phyloP scores from a whole-genome alignment of 1,284 basidiomycete species.

The Coniferiporia weirii region DNA sequence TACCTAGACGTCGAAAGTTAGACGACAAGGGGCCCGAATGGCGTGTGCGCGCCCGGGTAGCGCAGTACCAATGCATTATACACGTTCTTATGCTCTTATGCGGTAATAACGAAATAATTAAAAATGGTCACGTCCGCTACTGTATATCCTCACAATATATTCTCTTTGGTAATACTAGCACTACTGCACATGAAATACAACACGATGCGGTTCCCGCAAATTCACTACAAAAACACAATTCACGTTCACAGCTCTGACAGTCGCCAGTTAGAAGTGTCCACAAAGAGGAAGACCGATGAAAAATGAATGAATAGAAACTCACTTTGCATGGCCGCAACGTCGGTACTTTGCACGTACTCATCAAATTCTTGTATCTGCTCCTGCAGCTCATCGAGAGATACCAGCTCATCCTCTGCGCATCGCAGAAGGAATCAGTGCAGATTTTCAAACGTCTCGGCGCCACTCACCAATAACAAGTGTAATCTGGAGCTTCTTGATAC shows the following conservation, averaged over 20 bases:
- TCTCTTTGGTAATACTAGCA: background rate
- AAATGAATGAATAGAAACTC: conserved; percentile 27
- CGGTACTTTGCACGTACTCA: conserved; percentile 94
- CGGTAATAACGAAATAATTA: too few relatives aligned
- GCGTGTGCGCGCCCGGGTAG: too few relatives aligned
- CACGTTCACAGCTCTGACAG: conserved; percentile 12
- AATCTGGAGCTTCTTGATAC: conserved; percentile 90
- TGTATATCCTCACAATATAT: too few relatives aligned
- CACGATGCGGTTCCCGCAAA: background rate
- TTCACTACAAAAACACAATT: background rate
- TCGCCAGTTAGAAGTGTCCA: background rate
- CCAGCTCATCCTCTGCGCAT: conserved; percentile 84
- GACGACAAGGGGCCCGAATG: too few relatives aligned
- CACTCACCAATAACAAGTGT: conserved; percentile 87
- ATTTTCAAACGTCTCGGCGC: background rate
- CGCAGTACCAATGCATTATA: too few relatives aligned
- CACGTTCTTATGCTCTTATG: too few relatives aligned
- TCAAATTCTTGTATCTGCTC: conserved; percentile 86
- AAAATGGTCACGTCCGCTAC: too few relatives aligned
- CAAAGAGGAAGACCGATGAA: background rate
- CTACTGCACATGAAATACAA: background rate
- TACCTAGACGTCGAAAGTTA: too few relatives aligned
- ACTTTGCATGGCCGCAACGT: conserved; percentile 90
- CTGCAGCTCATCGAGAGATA: conserved; percentile 93
- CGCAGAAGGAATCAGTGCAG: conserved; percentile 3